phyloP scores from a whole-genome alignment of 2,329 filamentous ascomycete genomes.

The Raffaelea arxii region DNA sequence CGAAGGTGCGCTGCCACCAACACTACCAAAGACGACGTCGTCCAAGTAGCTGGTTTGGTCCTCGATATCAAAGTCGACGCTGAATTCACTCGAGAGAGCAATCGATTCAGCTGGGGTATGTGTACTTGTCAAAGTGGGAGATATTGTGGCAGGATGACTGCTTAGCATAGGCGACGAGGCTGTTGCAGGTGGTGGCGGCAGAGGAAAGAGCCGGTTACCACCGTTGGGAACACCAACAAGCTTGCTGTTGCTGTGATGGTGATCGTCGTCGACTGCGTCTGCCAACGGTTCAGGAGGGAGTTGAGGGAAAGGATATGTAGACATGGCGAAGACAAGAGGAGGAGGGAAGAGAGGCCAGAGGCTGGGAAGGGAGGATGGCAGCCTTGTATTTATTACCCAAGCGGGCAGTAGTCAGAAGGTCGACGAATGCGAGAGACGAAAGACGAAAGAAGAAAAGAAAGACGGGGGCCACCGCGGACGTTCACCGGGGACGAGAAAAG shows the following conservation, averaged over 20 bases:
- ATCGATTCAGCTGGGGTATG: slow-evolving; percentile 41
- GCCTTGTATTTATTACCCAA: slow-evolving; percentile 2
- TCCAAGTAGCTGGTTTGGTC: slow-evolving; percentile 39
- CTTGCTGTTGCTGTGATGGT: slow-evolving; percentile 9
- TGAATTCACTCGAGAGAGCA: slow-evolving; percentile 33
- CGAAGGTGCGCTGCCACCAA: slow-evolving; percentile 30
- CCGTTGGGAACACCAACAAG: slow-evolving; percentile 16
- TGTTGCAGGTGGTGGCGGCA: too few species aligned
- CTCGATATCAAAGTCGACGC: too few species aligned
- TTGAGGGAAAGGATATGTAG: slow-evolving; percentile 19
- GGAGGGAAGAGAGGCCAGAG: slow-evolving; percentile 3
- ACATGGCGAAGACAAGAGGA: slow-evolving; percentile 16
- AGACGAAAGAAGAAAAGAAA: background rate
- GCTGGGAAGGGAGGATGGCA: background rate
- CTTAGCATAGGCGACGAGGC: slow-evolving; percentile 31
- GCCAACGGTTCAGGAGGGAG: slow-evolving; percentile 17
- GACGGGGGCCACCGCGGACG: background rate
- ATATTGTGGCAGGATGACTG: slow-evolving; percentile 28
- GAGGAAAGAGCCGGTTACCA: slow-evolving; percentile 21
- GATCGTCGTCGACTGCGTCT: slow-evolving; percentile 7
- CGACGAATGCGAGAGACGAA: background rate
- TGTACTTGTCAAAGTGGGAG: slow-evolving; percentile 26
- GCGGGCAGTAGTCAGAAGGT: too few species aligned
- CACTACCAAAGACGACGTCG: slow-evolving; percentile 34
- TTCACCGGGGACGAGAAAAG: background rate